Evolutionary conservation across 768 basidiomycete genomes (phyloP).

Genomic region (Suillus cothurnatus): DNA sequence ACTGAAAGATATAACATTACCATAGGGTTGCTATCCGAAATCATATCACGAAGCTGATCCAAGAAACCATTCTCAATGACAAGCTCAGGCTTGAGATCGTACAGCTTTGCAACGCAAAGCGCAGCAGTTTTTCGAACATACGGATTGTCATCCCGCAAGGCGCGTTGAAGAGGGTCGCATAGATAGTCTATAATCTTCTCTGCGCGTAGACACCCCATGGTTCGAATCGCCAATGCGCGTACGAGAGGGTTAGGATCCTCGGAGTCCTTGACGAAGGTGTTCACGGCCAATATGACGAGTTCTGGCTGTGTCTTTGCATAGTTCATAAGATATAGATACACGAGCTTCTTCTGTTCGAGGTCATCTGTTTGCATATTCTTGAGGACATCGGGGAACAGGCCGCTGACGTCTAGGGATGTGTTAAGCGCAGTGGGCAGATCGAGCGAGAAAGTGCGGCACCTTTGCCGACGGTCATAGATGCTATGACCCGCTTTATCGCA

Average conservation of each 20-base stretch:
- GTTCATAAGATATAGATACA: conserved; percentile 99
- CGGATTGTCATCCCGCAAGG: conserved; percentile 92
- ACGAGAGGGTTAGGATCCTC: conserved; percentile 97
- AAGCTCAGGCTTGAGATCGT: conserved; percentile 94
- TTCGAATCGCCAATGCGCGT: conserved; percentile 93
- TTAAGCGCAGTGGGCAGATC: conserved; percentile 13
- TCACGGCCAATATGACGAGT: conserved; percentile 97
- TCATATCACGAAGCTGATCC: conserved; percentile 87
- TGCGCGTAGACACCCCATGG: conserved; percentile 95
- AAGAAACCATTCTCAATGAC: conserved; percentile 95
- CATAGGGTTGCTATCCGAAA: conserved; percentile 97
- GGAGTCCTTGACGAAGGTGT: conserved; percentile 97
- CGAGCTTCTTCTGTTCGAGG: conserved; percentile 99
- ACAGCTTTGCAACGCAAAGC: conserved; percentile 94
- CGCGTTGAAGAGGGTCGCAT: conserved; percentile 92
- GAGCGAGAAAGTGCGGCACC: conserved; percentile 47
- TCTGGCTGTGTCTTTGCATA: conserved; percentile 99
- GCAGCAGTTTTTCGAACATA: conserved; percentile 99
- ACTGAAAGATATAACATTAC: conserved; percentile 42
- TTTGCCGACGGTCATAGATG: conserved; percentile 99
- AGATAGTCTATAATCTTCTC: conserved; percentile 99
- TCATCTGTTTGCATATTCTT: conserved; percentile 99
- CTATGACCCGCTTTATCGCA: conserved; percentile 97
- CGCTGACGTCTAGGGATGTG: conserved; percentile 69
- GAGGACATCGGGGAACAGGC: conserved; percentile 96